These are phyloP conservation scores for Neurospora sp. DNA, from an alignment of 495 filamentous ascomycete species.

Conservation along the genomic window DNA sequence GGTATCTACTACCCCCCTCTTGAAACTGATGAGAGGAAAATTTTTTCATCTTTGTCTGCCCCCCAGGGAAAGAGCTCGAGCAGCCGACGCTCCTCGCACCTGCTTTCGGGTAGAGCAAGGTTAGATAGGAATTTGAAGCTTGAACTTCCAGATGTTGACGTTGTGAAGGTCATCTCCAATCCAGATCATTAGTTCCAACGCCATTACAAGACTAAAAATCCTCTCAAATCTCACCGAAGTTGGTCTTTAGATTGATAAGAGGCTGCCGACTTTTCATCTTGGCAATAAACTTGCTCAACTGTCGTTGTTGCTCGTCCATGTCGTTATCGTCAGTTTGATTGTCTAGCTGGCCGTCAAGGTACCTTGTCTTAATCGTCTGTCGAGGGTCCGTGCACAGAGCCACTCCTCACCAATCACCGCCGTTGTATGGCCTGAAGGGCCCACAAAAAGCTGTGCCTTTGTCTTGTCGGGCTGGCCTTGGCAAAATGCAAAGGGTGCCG, in stretches of 20 bases:
- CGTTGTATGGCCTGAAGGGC: neutral
- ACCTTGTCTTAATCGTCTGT: neutral
- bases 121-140: neutral
- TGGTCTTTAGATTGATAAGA: neutral
- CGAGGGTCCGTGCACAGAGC: neutral
- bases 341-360: neutral
- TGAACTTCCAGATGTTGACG: neutral
- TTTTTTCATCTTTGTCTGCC: too few species aligned
- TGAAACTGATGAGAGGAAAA: neutral
- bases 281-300: neutral
- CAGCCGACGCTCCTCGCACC: neutral
- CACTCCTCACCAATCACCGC: neutral
- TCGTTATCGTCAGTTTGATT: neutral
- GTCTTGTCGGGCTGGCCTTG: neutral
- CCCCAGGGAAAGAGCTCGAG: neutral
- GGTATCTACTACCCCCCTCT: neutral
- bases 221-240: neutral
- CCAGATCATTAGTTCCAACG: neutral
- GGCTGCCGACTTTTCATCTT: neutral
- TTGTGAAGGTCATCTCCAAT: neutral
- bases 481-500: neutral
- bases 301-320: neutral
- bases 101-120: neutral
- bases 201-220: neutral
- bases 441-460: neutral